Base-by-base conservation (phyloP, 148 eudicot genomes). In the Rhododendron vialii region DNA sequence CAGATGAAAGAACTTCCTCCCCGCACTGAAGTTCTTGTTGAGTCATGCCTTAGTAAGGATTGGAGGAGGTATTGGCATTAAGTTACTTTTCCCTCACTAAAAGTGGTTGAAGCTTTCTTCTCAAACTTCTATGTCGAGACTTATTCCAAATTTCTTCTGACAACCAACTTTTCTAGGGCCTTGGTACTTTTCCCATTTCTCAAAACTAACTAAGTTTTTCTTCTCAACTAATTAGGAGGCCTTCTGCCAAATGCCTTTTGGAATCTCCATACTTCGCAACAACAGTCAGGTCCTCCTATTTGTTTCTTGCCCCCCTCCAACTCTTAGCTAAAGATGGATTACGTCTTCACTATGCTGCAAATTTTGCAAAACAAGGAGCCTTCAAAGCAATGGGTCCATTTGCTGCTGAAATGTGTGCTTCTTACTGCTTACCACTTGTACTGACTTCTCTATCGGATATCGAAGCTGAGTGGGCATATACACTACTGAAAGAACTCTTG, bases 331-430 rank as follows among this genome's bases (percentile, higher is more conserved):
- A 92, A 82, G 91, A 92, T 91, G 91, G 89, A 75, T 89, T 92
- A 10, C 92, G 94, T 83, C 93, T 97, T 82, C 86, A 82, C 77
- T 97, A 95, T 91, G 98, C 96, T 85, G 95, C 98, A 75, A 93
- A 87, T 80, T 97, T 95, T 90, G 95, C 95, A 9, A 91, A 91
- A 88, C 90, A 84, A 86, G 99, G 99, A 82, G 98, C 98, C 81
- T 88, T 97, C 86, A 93, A 93, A 90, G 87, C 91, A 86, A 97
- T 97, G 98, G 98, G 99, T 82, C 84, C 93, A 81, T 93, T 95
- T 91, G 95, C 96, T 50, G 93, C 98, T 85, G 95, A 93, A 91
- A 95, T 92, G 88, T 97, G 99, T 93, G 98, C 99, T 88, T 89
- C 95, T 63, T 89, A 91, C 86, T 97, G 98, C 92, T 88, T 97